A percentile compares a stretch with the other conserved stretches of the same genome.
Evolutionary conservation across 257 asterid species (phyloP).

Genomic region (Ocimum tenuiflorum): DNA sequence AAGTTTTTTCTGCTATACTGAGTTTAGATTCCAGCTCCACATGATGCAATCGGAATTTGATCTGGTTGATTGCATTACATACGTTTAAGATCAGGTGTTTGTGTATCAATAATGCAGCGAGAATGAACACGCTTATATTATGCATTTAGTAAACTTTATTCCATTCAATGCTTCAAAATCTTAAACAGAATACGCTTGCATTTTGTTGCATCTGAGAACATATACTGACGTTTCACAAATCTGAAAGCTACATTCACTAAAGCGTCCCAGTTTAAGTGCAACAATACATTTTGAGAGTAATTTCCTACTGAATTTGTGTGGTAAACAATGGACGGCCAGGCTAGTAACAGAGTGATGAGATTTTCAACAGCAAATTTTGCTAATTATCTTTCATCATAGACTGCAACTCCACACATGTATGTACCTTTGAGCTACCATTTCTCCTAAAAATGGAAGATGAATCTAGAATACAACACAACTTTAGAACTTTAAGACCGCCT

Average conservation of each 20-base stretch:
- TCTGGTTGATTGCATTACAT: neutral
- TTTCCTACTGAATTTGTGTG: too few relatives aligned
- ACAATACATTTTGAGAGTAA: too few relatives aligned
- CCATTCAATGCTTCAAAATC: neutral
- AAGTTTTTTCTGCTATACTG: slow-evolving; percentile 38
- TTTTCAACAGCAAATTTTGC: slow-evolving; percentile 9
- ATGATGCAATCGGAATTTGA: neutral
- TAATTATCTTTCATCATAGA: slow-evolving; percentile 5
- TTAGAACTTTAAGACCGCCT: neutral
- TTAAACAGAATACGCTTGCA: neutral
- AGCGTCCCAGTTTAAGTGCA: neutral
- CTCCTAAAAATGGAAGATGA: neutral
- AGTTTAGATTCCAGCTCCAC: slow-evolving; percentile 26
- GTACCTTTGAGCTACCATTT: slow-evolving; percentile 12
- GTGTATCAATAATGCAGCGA: neutral
- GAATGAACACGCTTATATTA: neutral
- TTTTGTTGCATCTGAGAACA: neutral
- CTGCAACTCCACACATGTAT: slow-evolving; percentile 11
- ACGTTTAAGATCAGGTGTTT: neutral
- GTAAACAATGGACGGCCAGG: too few relatives aligned
- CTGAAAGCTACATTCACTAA: neutral
- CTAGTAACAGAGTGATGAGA: neutral
- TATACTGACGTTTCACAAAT: neutral
- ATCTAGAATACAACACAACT: neutral
- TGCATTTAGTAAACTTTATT: neutral